phyloP scores from a whole-genome alignment of 768 basidiomycete genomes.

The Lactarius sanguifluus region DNA sequence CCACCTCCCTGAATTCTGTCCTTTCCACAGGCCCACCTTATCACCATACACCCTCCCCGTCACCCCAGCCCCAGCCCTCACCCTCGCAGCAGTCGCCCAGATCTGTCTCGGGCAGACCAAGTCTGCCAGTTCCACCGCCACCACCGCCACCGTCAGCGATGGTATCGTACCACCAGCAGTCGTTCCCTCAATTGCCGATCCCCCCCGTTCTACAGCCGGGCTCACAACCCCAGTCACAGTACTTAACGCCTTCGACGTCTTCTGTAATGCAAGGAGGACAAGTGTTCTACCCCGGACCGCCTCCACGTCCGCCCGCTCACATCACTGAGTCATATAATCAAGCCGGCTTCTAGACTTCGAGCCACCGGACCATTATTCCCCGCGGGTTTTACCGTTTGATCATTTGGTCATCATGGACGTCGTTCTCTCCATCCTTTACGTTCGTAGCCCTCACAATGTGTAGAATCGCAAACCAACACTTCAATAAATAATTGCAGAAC shows the following conservation, averaged over 20 bases:
- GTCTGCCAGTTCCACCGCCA: slow-evolving; percentile 47
- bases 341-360: slow-evolving; percentile 27
- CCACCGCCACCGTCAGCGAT: slow-evolving; percentile 37
- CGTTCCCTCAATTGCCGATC: slow-evolving; percentile 30
- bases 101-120: slow-evolving; percentile 44
- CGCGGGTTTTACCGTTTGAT: slow-evolving; percentile 7
- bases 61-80: slow-evolving; percentile 28
- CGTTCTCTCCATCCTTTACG: slow-evolving; percentile 9
- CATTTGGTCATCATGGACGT: slow-evolving; percentile 18
- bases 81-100: slow-evolving; percentile 23
- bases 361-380: not conserved
- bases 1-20: slow-evolving; percentile 7
- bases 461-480: slow-evolving; percentile 22
- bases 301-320: slow-evolving; percentile 34
- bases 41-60: slow-evolving; percentile 21
- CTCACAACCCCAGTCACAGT: slow-evolving; percentile 26
- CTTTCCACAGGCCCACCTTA: slow-evolving; percentile 19
- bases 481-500: slow-evolving; percentile 20
- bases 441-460: slow-evolving; percentile 21
- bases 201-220: slow-evolving; percentile 19
- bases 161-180: slow-evolving; percentile 36
- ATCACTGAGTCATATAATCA: slow-evolving; percentile 21
- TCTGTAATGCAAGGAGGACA: slow-evolving; percentile 30
- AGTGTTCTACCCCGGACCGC: slow-evolving; percentile 35
- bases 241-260: slow-evolving; percentile 32